A percentile compares a stretch with the other conserved stretches of the same genome.
These are phyloP conservation scores for Cladophialophora yegresii DNA, from an alignment of 2,329 filamentous ascomycete genomes.

Conservation along the genomic window DNA sequence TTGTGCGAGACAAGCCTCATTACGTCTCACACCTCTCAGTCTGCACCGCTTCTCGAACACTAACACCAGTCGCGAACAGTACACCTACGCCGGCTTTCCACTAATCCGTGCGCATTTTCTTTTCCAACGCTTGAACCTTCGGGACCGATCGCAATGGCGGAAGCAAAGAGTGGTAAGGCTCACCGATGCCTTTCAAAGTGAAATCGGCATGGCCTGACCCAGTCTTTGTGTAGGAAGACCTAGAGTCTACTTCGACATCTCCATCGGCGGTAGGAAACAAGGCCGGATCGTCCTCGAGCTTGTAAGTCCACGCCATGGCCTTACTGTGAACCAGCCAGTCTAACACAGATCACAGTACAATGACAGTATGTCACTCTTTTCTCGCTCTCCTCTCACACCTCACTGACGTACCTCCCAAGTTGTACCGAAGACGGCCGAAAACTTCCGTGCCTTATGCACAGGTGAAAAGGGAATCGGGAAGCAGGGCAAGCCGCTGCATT, in stretches of 20 bases:
- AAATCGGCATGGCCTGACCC: slow-evolving; percentile 10
- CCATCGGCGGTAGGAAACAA: slow-evolving; percentile 70
- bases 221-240: slow-evolving; percentile 58
- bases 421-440: slow-evolving; percentile 93
- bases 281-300: slow-evolving; percentile 88
- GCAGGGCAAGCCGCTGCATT: slow-evolving; percentile 81
- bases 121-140: background rate
- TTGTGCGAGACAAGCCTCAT: slow-evolving; percentile 20
- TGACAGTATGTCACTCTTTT: slow-evolving; percentile 25
- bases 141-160: slow-evolving; percentile 17
- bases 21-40: background rate
- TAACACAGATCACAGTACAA: slow-evolving; percentile 32
- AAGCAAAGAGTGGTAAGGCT: slow-evolving; percentile 29
- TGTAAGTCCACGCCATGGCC: slow-evolving; percentile 48
- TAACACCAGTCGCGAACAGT: background rate
- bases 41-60: background rate
- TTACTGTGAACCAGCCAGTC: slow-evolving; percentile 3
- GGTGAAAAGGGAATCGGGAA: slow-evolving; percentile 88
- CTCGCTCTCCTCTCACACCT: background rate
- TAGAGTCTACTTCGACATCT: slow-evolving; percentile 91
- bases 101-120: background rate
- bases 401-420: slow-evolving; percentile 60
- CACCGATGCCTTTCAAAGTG: background rate
- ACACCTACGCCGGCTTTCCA: background rate
- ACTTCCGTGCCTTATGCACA: slow-evolving; percentile 92